These are phyloP conservation scores for Phycomyces blakesleeanus DNA, from an alignment of 192 early-diverging fungal species.

Conservation along the genomic window DNA sequence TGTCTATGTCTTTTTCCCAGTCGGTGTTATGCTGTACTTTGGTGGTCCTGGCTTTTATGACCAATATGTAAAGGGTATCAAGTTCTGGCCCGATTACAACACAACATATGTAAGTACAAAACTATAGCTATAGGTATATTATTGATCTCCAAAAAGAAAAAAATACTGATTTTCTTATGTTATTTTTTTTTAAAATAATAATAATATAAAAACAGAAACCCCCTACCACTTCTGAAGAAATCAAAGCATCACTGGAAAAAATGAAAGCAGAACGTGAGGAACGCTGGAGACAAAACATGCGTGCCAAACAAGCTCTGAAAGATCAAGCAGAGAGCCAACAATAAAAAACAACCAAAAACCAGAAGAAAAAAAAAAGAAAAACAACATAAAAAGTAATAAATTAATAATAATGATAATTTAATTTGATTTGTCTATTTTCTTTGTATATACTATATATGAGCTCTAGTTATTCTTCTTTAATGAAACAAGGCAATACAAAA, in stretches of 20 bases:
- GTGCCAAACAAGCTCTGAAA: constrained; percentile 11
- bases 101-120: constrained; percentile 29
- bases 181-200: neutral
- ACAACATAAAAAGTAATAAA: neutral
- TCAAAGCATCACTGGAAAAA: constrained; percentile 34
- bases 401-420: too few relatives aligned
- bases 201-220: constrained; percentile 26
- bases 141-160: too few relatives aligned
- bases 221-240: constrained; percentile 36
- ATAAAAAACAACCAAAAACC: neutral
- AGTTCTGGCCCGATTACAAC: constrained; percentile 39
- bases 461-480: too few relatives aligned
- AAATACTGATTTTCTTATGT: neutral
- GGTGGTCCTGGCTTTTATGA: constrained; percentile 49
- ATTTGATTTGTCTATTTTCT: too few relatives aligned
- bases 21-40: constrained; percentile 47
- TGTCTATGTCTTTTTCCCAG: constrained; percentile 49
- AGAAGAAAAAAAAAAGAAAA: neutral
- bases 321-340: constrained; percentile 6
- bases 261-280: constrained; percentile 37
- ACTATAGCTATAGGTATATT: neutral
- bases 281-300: constrained; percentile 21
- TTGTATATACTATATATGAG: too few relatives aligned
- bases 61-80: constrained; percentile 39
- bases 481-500: neutral